Evolutionary conservation across 345 rosid genomes (phyloP).

Genomic region (Eucalyptus rudis): DNA sequence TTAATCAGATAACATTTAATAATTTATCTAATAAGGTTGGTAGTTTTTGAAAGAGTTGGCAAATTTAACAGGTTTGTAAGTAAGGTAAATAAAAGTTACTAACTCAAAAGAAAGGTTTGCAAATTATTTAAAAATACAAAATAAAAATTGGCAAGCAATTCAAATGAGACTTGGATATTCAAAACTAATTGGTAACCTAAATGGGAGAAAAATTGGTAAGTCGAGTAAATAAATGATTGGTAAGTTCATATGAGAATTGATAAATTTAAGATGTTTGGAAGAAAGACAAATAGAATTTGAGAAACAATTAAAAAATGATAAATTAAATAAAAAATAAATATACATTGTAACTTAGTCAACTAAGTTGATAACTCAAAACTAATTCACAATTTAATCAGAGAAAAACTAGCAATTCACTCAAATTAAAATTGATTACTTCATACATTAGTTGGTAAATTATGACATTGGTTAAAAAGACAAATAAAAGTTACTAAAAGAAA

Average conservation of each 20-base stretch:
- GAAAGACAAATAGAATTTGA: neutral
- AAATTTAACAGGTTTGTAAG: neutral
- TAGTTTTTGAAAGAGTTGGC: neutral
- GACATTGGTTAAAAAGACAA: neutral
- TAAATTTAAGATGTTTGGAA: neutral
- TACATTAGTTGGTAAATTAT: neutral
- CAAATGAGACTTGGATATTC: neutral
- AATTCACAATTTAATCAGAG: neutral
- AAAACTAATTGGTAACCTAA: neutral
- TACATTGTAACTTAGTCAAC: neutral
- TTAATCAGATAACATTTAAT: neutral
- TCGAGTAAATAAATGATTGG: neutral
- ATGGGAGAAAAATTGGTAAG: neutral
- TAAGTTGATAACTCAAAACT: neutral
- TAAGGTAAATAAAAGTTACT: neutral
- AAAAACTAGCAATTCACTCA: neutral
- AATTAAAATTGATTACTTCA: neutral
- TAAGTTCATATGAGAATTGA: neutral
- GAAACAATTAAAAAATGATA: neutral
- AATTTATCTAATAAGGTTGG: neutral
- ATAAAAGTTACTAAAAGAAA: neutral
- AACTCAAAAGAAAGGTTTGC: neutral
- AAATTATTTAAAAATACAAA: neutral
- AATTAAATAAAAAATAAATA: neutral
- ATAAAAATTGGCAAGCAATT: neutral